Evolutionary conservation across 768 basidiomycete genomes (phyloP), one percentile per base, ranked within the genome.

Genomic region (Jaapia argillacea): DNA sequence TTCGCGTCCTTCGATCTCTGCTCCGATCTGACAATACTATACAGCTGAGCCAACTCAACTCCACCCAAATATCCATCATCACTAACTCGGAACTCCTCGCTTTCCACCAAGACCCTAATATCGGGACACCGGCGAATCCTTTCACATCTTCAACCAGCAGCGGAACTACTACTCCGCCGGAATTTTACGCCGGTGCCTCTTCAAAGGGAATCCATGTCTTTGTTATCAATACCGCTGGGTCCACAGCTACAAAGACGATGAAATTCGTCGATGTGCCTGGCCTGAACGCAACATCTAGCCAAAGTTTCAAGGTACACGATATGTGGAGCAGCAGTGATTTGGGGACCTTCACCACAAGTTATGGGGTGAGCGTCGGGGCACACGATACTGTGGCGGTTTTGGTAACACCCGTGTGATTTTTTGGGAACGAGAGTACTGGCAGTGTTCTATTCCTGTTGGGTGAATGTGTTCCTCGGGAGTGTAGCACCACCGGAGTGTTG

Each of bases 351-450:
- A 48, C 56, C 5, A 54, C 56, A 10, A 63, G 50, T 7, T 74
- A 69, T 48, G 61, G 65, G 5, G 52, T 68, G 24, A 63, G 54
- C 27, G 59, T 78, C 24, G 67, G 63, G 2, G 54, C 70, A 0
- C 75, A 77, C 53, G 75, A 78, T 50, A 75, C 74, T 1, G 71
- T 61, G 4, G 75, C 74, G 1, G 69, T 72, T 44, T 54, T 74
- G 16, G 58, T 77, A 31, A 68, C 58, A 20, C 54, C 43, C 4
- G 51, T 42, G 4, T 47, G 6, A 21, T n/a, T n/a, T n/a, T n/a
- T n/a, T n/a, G n/a, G n/a, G n/a, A n/a, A n/a, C n/a, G n/a, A n/a
- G n/a, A n/a, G n/a, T n/a, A n/a, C n/a, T n/a, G n/a, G n/a, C n/a
- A n/a, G n/a, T n/a, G n/a, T n/a, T n/a, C n/a, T n/a, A n/a, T n/a